phyloP scores from a whole-genome alignment of 805 yeast species.

The Candida koratica region DNA sequence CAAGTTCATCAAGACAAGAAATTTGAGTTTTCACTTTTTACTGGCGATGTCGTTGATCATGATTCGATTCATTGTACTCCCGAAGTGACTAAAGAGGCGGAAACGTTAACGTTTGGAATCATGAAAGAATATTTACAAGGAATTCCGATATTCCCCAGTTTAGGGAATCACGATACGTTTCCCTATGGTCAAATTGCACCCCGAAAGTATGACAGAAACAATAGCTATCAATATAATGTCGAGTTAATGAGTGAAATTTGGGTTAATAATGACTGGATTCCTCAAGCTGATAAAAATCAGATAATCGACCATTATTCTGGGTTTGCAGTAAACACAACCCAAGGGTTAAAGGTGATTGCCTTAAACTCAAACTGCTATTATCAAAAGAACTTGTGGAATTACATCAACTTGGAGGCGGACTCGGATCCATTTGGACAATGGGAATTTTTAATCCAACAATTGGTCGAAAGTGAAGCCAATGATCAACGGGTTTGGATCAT shows the following conservation, averaged over 20 bases:
- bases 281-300: constrained; percentile 20
- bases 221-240: constrained; percentile 36
- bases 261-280: constrained; percentile 37
- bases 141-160: constrained; percentile 55
- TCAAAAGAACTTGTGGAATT: constrained; percentile 49
- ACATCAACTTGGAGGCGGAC: constrained; percentile 47
- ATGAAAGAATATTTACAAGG: constrained; percentile 50
- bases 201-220: constrained; percentile 22
- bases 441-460: constrained; percentile 57
- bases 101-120: constrained; percentile 62
- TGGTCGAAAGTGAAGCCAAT: constrained; percentile 52
- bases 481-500: constrained; percentile 71
- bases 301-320: constrained; percentile 43
- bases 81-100: constrained; percentile 67
- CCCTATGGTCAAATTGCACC: constrained; percentile 72
- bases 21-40: constrained; percentile 62
- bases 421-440: constrained; percentile 64
- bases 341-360: constrained; percentile 45
- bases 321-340: constrained; percentile 45
- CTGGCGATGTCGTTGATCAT: constrained; percentile 75
- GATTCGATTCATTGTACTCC: constrained; percentile 48
- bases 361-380: constrained; percentile 68
- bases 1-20: constrained; percentile 20
- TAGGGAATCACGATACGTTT: constrained; percentile 72
- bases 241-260: constrained; percentile 35